Evolutionary conservation across 805 yeast genomes (phyloP).

Genomic region (Helenozyma rhizophorensis): DNA sequence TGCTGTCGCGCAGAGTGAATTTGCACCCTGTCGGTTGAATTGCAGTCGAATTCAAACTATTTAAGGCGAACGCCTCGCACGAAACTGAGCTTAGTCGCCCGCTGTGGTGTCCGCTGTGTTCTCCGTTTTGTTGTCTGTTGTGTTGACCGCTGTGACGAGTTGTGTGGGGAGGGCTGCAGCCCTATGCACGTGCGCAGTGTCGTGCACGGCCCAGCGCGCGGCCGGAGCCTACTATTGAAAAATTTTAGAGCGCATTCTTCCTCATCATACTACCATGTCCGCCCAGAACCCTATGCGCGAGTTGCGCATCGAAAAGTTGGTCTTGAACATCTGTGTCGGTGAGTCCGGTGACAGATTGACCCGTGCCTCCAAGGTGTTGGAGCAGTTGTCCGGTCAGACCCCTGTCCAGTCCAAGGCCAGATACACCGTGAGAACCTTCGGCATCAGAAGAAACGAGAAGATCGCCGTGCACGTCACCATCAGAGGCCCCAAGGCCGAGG

Average conservation of each 20-base stretch:
- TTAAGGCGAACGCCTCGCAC: too few relatives aligned
- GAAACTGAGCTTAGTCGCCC: too few relatives aligned
- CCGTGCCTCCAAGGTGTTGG: slow-evolving; percentile 99
- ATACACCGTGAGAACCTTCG: slow-evolving; percentile 99
- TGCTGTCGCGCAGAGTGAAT: too few relatives aligned
- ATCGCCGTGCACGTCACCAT: slow-evolving; percentile 98
- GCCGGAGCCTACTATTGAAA: slow-evolving; percentile 5
- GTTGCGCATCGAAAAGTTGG: slow-evolving; percentile 97
- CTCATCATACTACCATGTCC: slow-evolving; percentile 13
- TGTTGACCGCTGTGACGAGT: too few relatives aligned
- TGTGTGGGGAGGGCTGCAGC: slow-evolving; percentile 15
- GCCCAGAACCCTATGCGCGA: slow-evolving; percentile 97
- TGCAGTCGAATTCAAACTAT: too few relatives aligned
- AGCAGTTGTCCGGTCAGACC: slow-evolving; percentile 99
- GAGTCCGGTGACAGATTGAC: slow-evolving; percentile 99
- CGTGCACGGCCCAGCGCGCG: slow-evolving; percentile 4
- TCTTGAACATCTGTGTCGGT: slow-evolving; percentile 99
- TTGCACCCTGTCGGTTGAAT: too few relatives aligned
- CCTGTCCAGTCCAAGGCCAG: slow-evolving; percentile 99
- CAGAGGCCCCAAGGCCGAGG: slow-evolving; percentile 99
- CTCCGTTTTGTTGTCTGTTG: too few relatives aligned
- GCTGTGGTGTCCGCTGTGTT: too few relatives aligned
- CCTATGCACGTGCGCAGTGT: slow-evolving; percentile 8
- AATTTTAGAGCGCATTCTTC: slow-evolving; percentile 4
- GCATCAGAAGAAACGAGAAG: slow-evolving; percentile 99